A percentile compares a stretch with the other conserved stretches of the same genome.
Conservation (phyloP, 1,284 basidiomycete species). For the Ceratobasidium theobromae region DNA sequence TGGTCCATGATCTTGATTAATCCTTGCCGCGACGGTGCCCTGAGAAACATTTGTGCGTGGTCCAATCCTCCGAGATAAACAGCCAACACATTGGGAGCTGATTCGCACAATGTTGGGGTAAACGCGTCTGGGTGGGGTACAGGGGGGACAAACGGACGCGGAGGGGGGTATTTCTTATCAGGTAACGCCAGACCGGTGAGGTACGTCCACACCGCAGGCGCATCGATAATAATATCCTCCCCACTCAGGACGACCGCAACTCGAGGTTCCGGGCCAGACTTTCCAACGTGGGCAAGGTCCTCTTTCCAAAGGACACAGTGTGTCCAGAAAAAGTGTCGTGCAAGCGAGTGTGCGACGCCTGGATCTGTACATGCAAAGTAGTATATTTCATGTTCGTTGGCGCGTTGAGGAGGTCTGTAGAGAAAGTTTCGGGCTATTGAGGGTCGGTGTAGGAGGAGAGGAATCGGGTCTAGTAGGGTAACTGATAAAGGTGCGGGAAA, state of each 20-base stretch:
- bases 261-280: conserved; percentile 32
- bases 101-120: neutral
- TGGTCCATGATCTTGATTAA: neutral
- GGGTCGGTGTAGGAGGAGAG: conserved; percentile 61
- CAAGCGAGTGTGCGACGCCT: conserved; percentile 59
- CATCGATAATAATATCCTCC: conserved; percentile 60
- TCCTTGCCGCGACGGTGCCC: neutral
- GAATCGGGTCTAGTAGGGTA: conserved; percentile 63
- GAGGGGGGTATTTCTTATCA: neutral
- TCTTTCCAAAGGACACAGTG: conserved; percentile 63
- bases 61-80: conserved; percentile 14
- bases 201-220: conserved; percentile 53
- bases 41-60: conserved; percentile 23
- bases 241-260: conserved; percentile 55
- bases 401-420: conserved; percentile 54
- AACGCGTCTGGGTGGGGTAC: neutral
- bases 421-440: conserved; percentile 64
- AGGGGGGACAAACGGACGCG: conserved; percentile 16
- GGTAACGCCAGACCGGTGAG: conserved; percentile 46
- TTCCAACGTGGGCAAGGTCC: conserved; percentile 46
- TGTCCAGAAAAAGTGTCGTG: conserved; percentile 64
- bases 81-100: neutral
- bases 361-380: conserved; percentile 65
- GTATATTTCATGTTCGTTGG: conserved; percentile 68
- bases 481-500: conserved; percentile 37